Evolutionary conservation across 176 grass and related monocot genomes (phyloP).

Genomic region (Zoysia pacifica): DNA sequence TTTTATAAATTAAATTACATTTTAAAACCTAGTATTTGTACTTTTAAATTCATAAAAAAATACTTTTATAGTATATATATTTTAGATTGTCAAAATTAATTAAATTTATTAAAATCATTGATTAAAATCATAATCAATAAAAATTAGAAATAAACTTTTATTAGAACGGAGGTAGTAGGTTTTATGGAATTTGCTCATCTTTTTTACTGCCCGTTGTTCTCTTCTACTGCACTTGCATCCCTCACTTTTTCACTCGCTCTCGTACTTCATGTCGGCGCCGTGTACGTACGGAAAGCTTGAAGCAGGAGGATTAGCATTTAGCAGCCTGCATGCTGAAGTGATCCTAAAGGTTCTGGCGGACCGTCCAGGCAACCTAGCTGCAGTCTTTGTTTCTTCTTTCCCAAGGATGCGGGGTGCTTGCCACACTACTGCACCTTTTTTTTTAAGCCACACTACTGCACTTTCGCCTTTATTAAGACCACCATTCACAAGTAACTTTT

Average conservation of each 20-base stretch:
- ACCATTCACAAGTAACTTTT: background rate
- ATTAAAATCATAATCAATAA: too few relatives aligned
- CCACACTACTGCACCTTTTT: background rate
- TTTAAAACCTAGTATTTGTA: too few relatives aligned
- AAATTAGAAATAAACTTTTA: too few relatives aligned
- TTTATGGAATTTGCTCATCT: background rate
- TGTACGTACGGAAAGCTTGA: constrained; percentile 5
- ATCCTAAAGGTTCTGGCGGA: constrained; percentile 1
- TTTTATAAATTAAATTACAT: too few relatives aligned
- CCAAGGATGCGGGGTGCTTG: background rate
- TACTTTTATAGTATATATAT: too few relatives aligned
- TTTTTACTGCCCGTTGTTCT: background rate
- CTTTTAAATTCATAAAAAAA: too few relatives aligned
- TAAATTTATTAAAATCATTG: too few relatives aligned
- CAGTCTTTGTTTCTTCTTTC: background rate
- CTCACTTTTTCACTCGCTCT: background rate
- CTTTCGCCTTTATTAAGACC: background rate
- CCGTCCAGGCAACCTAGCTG: background rate
- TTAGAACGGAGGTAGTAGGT: too few relatives aligned
- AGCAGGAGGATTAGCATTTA: background rate
- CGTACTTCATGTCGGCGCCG: background rate
- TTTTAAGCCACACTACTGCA: background rate
- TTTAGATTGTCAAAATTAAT: too few relatives aligned
- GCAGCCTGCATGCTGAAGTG: background rate
- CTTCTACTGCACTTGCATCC: background rate